These are phyloP conservation scores for Alternaria brassicae DNA, from an alignment of 2,329 filamentous ascomycete genomes.

Conservation along the genomic window DNA sequence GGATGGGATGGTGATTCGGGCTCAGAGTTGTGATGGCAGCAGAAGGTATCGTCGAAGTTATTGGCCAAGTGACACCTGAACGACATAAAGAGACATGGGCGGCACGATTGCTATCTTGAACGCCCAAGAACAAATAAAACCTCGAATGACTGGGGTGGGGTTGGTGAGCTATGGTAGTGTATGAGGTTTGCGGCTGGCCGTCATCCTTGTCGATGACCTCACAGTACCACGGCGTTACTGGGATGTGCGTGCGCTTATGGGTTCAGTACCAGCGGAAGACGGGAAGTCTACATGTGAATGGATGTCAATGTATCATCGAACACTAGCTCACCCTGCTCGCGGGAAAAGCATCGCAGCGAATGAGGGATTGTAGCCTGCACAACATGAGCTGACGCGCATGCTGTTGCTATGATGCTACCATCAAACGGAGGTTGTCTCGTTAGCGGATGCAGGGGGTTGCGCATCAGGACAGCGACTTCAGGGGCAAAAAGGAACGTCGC, in stretches of 20 bases:
- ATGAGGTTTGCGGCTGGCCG: conserved; percentile 31
- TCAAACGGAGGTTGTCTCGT: conserved; percentile 14
- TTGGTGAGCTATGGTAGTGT: conserved; percentile 18
- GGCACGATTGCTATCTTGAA: background rate
- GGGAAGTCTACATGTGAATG: conserved; percentile 1
- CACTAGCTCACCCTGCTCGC: conserved; percentile 4
- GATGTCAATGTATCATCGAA: conserved; percentile 1
- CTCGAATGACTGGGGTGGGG: conserved; percentile 4
- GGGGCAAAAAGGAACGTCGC: conserved; percentile 4
- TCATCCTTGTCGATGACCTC: conserved; percentile 48
- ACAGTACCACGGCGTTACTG: conserved; percentile 20
- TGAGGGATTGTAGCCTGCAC: background rate
- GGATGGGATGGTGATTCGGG: background rate
- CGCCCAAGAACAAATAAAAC: conserved; percentile 9
- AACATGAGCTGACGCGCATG: background rate
- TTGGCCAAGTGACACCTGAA: conserved; percentile 16
- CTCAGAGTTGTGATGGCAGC: conserved; percentile 12
- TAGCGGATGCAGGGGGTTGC: conserved; percentile 11
- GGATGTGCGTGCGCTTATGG: conserved; percentile 12
- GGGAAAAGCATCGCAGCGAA: conserved; percentile 12
- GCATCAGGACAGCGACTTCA: conserved; percentile 4
- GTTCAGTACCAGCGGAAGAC: conserved; percentile 9
- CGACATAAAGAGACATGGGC: conserved; percentile 13
- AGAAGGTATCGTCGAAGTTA: conserved; percentile 18
- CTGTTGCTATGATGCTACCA: conserved; percentile 6